Evolutionary conservation across 2,329 filamentous ascomycete species (phyloP).

Genomic region (Venturia pyrina): DNA sequence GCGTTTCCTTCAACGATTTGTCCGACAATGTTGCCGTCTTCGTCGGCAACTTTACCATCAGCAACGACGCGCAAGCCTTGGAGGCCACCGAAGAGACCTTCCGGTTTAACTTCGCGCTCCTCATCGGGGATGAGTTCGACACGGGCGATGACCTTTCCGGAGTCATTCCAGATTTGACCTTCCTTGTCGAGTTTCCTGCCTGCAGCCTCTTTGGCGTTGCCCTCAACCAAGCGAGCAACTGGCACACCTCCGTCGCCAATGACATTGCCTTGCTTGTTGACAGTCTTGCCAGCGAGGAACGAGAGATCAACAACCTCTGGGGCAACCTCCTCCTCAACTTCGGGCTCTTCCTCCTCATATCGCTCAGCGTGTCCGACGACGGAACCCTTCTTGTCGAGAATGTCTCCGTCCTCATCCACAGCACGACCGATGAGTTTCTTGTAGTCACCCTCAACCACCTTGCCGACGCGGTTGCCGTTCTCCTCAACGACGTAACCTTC

Average conservation of each 20-base stretch:
- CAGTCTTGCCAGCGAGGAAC: conserved; percentile 41
- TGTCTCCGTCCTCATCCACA: conserved; percentile 43
- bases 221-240: conserved; percentile 47
- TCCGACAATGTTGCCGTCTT: conserved; percentile 69
- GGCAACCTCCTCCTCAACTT: conserved; percentile 30
- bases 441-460: conserved; percentile 39
- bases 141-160: conserved; percentile 45
- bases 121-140: conserved; percentile 49
- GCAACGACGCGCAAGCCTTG: conserved; percentile 55
- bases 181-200: conserved; percentile 46
- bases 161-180: conserved; percentile 46
- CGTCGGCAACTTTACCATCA: conserved; percentile 63
- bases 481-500: conserved; percentile 40
- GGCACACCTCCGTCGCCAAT: conserved; percentile 44
- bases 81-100: conserved; percentile 60
- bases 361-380: conserved; percentile 43
- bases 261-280: conserved; percentile 51
- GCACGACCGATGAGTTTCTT: conserved; percentile 41
- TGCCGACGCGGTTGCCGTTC: conserved; percentile 40
- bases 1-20: conserved; percentile 59
- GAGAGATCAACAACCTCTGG: conserved; percentile 35
- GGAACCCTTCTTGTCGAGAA: conserved; percentile 43
- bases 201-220: conserved; percentile 46
- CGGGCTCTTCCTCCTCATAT: conserved; percentile 46
- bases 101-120: conserved; percentile 45